Evolutionary conservation across 2,329 filamentous ascomycete species (phyloP).

Genomic region (Pezicula radicicola): DNA sequence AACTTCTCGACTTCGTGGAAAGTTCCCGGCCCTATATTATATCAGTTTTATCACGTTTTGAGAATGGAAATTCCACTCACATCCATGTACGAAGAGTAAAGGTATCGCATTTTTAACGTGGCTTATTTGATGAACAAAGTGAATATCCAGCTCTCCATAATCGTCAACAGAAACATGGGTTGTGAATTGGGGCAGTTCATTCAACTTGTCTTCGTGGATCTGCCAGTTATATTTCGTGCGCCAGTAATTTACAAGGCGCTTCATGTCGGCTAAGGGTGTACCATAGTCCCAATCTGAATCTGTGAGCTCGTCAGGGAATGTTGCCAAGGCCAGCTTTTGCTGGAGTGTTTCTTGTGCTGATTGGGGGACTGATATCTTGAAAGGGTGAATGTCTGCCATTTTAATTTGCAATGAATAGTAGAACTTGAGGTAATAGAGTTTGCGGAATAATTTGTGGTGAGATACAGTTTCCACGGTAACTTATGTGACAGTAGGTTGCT

Average conservation of each 20-base stretch:
- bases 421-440: too few species aligned
- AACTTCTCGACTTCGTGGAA: slow-evolving; percentile 66
- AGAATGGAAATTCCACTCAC: slow-evolving; percentile 55
- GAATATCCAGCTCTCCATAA: slow-evolving; percentile 57
- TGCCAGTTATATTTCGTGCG: slow-evolving; percentile 19
- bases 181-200: slow-evolving; percentile 23
- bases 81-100: slow-evolving; percentile 66
- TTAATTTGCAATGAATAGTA: not conserved
- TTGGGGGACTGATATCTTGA: slow-evolving; percentile 4
- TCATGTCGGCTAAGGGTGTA: slow-evolving; percentile 7
- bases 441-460: too few species aligned
- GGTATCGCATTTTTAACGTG: slow-evolving; percentile 53
- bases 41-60: slow-evolving; percentile 27
- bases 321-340: slow-evolving; percentile 4
- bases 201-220: slow-evolving; percentile 16
- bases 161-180: slow-evolving; percentile 47
- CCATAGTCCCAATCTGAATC: slow-evolving; percentile 7
- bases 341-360: slow-evolving; percentile 2
- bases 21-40: slow-evolving; percentile 52
- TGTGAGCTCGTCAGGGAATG: slow-evolving; percentile 9
- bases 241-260: slow-evolving; percentile 16
- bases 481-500: too few species aligned
- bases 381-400: slow-evolving; percentile 2
- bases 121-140: slow-evolving; percentile 60
- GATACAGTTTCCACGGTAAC: too few species aligned